phyloP scores from a whole-genome alignment of 1,284 basidiomycete genomes.

The Athelia psychrophila region DNA sequence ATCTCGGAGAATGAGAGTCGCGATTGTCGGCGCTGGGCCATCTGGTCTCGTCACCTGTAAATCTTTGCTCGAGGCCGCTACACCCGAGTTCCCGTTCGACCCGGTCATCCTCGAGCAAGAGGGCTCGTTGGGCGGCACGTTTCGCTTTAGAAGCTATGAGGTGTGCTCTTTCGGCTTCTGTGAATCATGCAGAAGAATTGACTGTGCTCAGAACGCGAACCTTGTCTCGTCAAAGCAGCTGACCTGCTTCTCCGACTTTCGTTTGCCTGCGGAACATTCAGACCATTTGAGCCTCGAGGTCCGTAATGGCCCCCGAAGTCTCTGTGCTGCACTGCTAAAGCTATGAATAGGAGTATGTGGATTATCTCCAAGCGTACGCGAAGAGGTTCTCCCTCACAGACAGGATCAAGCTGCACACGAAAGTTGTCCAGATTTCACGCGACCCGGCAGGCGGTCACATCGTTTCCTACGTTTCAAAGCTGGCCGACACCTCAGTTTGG shows the following conservation, averaged over 20 bases:
- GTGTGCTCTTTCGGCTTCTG: slow-evolving; percentile 14
- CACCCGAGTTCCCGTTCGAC: slow-evolving; percentile 39
- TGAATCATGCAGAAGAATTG: slow-evolving; percentile 21
- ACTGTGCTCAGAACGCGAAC: slow-evolving; percentile 58
- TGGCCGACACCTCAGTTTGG: slow-evolving; percentile 21
- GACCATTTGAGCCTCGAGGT: slow-evolving; percentile 59
- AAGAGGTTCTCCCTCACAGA: slow-evolving; percentile 41
- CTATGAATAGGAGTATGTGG: slow-evolving; percentile 44
- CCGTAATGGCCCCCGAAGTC: slow-evolving; percentile 4
- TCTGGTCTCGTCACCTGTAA: slow-evolving; percentile 61
- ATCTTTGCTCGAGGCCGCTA: slow-evolving; percentile 45
- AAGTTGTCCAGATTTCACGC: slow-evolving; percentile 39
- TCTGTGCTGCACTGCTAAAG: not conserved
- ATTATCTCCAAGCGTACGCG: slow-evolving; percentile 55
- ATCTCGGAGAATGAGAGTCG: not conserved
- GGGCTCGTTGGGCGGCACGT: slow-evolving; percentile 61
- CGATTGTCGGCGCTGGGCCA: slow-evolving; percentile 50
- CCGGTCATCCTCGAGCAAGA: slow-evolving; percentile 61
- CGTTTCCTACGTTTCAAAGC: slow-evolving; percentile 29
- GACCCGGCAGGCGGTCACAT: slow-evolving; percentile 29
- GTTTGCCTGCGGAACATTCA: slow-evolving; percentile 45
- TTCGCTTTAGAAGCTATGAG: slow-evolving; percentile 43
- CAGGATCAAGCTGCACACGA: slow-evolving; percentile 41
- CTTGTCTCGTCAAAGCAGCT: slow-evolving; percentile 61
- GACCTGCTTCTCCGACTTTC: slow-evolving; percentile 65